Base-by-base conservation (phyloP, 371 early-diverging fungal genomes). In the Mortierella sp. region DNA sequence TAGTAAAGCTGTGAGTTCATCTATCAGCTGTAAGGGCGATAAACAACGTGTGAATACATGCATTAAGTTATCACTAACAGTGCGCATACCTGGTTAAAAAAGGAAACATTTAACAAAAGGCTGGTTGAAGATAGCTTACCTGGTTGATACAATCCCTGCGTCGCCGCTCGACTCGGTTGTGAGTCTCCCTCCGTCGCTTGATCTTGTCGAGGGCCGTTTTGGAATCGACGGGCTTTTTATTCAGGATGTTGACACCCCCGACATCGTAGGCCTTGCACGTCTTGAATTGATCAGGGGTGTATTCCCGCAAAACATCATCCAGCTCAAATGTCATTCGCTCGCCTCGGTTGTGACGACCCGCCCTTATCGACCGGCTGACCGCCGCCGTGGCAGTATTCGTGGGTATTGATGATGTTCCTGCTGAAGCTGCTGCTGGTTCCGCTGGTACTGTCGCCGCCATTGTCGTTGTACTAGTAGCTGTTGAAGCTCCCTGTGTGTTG, bases 111-210 rank as follows among this genome's bases (percentile, higher is more conserved):
- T 29, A 38, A 46, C 18, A 4, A 41, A 5, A 16, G 4, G 51
- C 21, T 5, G 0, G 51, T 21, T 18, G 5, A 51, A 51, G 0
- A 7, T 21, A 24, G 24, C 24, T 24, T 89, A 51, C 91, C 89
- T 93, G 92, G 78, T 95, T 95, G 71, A 95, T 94, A 75, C 91
- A 93, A 83, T 94, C 95, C 58, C 95, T 89, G 41, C 95, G 90
- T 16, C 94, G 91, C 38, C 95, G 92, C 80, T 95, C 95, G 29
- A 95, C 94, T 74, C 92, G 91, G 72, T 95, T 95, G 84, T 95
- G 95, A 72, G 94, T 94, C 82, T 94, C 95, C 82, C 94, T 91
- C 27, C 95, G 89, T 51, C 93, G 90, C 87, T 94, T 92, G 80
- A 94, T 89, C 83, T 94, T 88, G 89, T 95, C 95, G 58, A 94